Evolutionary conservation across 2,329 filamentous ascomycete genomes (phyloP), one percentile per base, ranked within the genome.

Genomic region (Rhinocladiella similis): DNA sequence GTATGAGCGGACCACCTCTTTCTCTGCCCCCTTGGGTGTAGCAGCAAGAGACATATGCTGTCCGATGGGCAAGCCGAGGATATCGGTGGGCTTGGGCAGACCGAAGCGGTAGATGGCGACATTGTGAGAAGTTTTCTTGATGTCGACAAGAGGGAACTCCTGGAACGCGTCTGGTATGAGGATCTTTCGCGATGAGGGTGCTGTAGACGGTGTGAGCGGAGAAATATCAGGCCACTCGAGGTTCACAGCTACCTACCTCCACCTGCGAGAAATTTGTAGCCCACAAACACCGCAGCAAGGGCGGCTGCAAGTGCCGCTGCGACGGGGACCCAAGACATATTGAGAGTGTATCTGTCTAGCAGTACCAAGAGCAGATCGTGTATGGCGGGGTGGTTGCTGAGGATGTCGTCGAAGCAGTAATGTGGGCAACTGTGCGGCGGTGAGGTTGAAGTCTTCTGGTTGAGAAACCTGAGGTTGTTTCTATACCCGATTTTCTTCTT

Each of bases 21-120:
- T 93, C 65, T 80, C 80, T 67, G 82, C 81, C 70, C 90, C 91
- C 67, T 90, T 85, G 60, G 91, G 84, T 54, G 83, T 84, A 54
- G 91, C 93, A 65, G 89, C 90, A 71, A 99, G 91, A 61, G 93
- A 97, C 77, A 99, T 97, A 81, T 99, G 94, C 80, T 99, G 94
- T 71, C 94, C 94, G 78, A 97, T 97, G 65, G 94, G 93, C 42
- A 97, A 89, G 70, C 94, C 94, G 69, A 97, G 90, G 73, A 97
- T 91, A 65, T 89, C 84, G 67, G 80, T 87, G 39, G 86, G 78
- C 50, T 81, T 81, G 55, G 92, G 92, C 39, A 99, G 89, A 63
- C 83, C 82, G 79, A 97, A 97, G 70, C 94, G 91, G 82, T 97
- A 99, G 79, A 99, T 96, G 75, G 93, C 92, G 59, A 96, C 93